phyloP scores from a whole-genome alignment of 2,329 filamentous ascomycete genomes.

The Cadophora luteo-olivacea region DNA sequence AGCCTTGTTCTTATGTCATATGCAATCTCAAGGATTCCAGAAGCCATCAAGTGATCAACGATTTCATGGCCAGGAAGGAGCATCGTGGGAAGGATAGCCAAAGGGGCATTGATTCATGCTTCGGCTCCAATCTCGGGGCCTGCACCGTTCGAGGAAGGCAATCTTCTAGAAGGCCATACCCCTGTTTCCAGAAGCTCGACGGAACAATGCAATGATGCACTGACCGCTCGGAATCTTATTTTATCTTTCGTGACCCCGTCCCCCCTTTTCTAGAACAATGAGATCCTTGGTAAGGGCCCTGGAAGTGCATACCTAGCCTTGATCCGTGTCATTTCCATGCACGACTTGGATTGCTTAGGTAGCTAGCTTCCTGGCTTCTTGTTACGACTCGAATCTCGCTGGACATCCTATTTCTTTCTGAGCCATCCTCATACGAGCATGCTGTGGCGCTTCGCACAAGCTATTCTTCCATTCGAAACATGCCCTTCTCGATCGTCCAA shows the following conservation, averaged over 20 bases:
- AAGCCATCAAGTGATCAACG: slow-evolving; percentile 16
- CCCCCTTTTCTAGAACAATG: slow-evolving; percentile 12
- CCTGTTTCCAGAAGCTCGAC: slow-evolving; percentile 17
- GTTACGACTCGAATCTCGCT: neutral
- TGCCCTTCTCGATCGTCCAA: neutral
- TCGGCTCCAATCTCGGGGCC: slow-evolving; percentile 5
- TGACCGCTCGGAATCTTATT: slow-evolving; percentile 3
- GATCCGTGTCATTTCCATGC: slow-evolving; percentile 19
- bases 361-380: neutral
- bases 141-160: slow-evolving; percentile 15
- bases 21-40: neutral
- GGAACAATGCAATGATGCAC: neutral
- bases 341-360: neutral
- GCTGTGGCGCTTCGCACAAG: neutral
- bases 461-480: slow-evolving; percentile 15
- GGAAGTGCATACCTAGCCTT: slow-evolving; percentile 4
- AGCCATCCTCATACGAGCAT: neutral
- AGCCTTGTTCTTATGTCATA: slow-evolving; percentile 11
- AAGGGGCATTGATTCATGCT: slow-evolving; percentile 23
- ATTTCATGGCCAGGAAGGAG: slow-evolving; percentile 10
- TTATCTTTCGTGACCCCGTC: neutral
- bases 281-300: neutral
- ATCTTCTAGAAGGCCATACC: slow-evolving; percentile 23
- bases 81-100: neutral
- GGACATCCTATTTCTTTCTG: neutral